Base-by-base conservation (phyloP, 805 yeast genomes). In the Spathaspora hagerdaliae region DNA sequence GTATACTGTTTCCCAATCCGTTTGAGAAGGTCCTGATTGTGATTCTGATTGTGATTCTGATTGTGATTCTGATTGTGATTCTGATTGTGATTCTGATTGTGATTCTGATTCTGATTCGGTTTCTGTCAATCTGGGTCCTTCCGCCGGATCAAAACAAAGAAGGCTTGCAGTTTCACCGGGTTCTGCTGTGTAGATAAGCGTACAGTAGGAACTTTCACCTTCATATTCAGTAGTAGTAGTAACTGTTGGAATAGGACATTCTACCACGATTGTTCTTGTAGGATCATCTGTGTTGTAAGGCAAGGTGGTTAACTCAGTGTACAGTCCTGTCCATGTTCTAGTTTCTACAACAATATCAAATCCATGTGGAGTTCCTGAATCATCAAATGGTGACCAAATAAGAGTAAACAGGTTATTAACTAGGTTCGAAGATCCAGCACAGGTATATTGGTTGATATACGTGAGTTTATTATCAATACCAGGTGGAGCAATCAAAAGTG, bases 111-210 rank as follows among this genome's bases (percentile, higher is more conserved):
- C 24, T 19, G 24, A 19, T 19, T 19, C 24, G 24, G 4, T 19
- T 19, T 19, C 24, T 19, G 24, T 19, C 4, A 5, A 19, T 2
- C 4, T 19, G 24, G 24, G 24, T 19, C 24, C 24, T 19, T 19
- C 32, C 3, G 3, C 32, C 12, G 27, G 51, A 27, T 36, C 44
- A 14, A 11, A 27, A 6, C 12, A 43, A n/a, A 49, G 41, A 5
- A 57, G 57, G 1, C 60, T 56, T 3, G 47, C 55, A 8, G 58
- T 53, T 13, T 44, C 54, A 15, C 56, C 60, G 8, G 51, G 45
- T 3, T 53, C 13, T 19, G 54, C 51, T 8, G 38, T 34, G 10
- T 19, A 31, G 32, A 2, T 9, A 29, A 29, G 32, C 12, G 32
- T 29, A 29, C 32, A 29, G 5, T 9, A 29, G 8, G 32, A 27